A percentile compares a stretch with the other conserved stretches of the same genome.
Evolutionary conservation across 2,329 filamentous ascomycete species (phyloP).

Genomic region (Alternaria arborescens): DNA sequence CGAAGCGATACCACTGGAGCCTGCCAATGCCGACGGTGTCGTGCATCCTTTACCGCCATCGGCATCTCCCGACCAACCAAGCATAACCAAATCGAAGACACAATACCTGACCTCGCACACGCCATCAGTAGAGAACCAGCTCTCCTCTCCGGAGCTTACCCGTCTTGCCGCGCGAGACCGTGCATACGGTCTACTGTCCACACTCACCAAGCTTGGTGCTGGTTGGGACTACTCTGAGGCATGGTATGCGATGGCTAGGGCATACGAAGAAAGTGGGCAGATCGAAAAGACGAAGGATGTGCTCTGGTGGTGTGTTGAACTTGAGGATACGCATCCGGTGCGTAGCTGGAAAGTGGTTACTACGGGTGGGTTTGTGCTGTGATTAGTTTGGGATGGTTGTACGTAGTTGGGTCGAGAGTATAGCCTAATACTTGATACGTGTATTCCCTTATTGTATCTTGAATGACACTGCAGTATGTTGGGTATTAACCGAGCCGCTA

Average conservation of each 20-base stretch:
- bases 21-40: slow-evolving; percentile 51
- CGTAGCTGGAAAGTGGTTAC: slow-evolving; percentile 78
- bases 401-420: neutral
- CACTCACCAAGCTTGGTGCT: slow-evolving; percentile 81
- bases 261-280: slow-evolving; percentile 87
- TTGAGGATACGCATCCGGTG: slow-evolving; percentile 85
- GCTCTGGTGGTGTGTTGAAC: slow-evolving; percentile 96
- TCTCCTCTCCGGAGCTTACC: slow-evolving; percentile 75
- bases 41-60: slow-evolving; percentile 16
- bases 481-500: neutral
- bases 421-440: neutral
- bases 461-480: neutral
- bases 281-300: slow-evolving; percentile 88
- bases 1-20: slow-evolving; percentile 67
- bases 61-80: slow-evolving; percentile 13
- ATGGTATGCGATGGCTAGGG: slow-evolving; percentile 87
- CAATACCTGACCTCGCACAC: slow-evolving; percentile 63
- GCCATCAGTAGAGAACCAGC: slow-evolving; percentile 46
- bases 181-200: slow-evolving; percentile 82
- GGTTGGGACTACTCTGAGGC: slow-evolving; percentile 94
- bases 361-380: slow-evolving; percentile 45
- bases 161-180: slow-evolving; percentile 89
- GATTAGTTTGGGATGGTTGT: slow-evolving; percentile 4
- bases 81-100: slow-evolving; percentile 19
- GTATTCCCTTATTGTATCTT: neutral